These are phyloP conservation scores for Fraxinus albicans DNA, from an alignment of 305 asterid genomes.

Conservation along the genomic window DNA sequence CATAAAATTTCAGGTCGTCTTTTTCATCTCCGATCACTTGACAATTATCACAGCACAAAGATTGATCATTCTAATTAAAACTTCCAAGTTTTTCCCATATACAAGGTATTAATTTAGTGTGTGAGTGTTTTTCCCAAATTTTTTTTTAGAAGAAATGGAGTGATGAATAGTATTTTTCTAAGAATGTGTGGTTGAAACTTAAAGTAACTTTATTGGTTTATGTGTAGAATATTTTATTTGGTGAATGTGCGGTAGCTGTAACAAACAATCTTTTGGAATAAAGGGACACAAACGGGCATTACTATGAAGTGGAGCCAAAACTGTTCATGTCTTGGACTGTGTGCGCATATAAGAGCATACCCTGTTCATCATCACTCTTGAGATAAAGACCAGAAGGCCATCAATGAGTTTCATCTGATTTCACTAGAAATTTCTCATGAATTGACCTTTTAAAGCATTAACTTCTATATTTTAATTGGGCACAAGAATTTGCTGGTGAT, in stretches of 20 bases:
- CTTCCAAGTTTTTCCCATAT: neutral
- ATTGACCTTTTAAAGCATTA: slow-evolving; percentile 27
- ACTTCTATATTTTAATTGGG: slow-evolving; percentile 4
- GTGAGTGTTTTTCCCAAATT: no score
- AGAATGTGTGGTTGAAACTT: no score
- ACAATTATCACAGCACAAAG: neutral
- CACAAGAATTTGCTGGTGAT: slow-evolving; percentile 8
- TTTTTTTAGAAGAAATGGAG: no score
- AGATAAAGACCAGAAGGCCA: slow-evolving; percentile 22
- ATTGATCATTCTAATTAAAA: neutral
- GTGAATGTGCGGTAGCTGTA: no score
- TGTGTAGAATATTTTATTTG: no score
- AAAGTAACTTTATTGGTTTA: no score
- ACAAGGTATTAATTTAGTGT: neutral
- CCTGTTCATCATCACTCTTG: slow-evolving; percentile 1
- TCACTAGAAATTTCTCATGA: slow-evolving; percentile 15
- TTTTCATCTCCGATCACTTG: neutral
- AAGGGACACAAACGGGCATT: no score
- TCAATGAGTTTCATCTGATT: slow-evolving; percentile 27
- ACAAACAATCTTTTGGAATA: no score
- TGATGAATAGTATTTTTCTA: no score
- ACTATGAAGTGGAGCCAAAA: neutral
- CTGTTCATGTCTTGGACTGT: slow-evolving; percentile 24
- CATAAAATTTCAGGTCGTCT: neutral
- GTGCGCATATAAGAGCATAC: slow-evolving; percentile 27